Conservation (phyloP, 2,329 filamentous ascomycete species). For the Phaeosphaeria sp. region DNA sequence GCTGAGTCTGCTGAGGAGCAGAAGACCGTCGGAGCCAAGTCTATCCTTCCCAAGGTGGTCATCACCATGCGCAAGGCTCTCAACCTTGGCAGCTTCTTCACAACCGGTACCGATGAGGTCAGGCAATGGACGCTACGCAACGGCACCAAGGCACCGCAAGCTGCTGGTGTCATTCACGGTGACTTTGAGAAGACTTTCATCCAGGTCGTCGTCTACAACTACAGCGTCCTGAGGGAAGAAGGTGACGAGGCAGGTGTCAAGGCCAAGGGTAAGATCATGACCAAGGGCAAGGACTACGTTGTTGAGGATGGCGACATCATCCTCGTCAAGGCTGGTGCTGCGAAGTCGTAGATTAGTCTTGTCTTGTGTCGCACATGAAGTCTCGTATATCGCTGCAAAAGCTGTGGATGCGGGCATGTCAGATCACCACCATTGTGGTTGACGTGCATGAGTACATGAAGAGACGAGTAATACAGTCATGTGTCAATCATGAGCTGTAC, state of each 20-base stretch:
- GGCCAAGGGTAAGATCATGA: constrained; percentile 95
- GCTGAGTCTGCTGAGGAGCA: constrained; percentile 81
- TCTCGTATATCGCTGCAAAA: neutral
- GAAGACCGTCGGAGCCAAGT: constrained; percentile 86
- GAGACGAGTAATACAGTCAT: neutral
- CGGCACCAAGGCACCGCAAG: constrained; percentile 95
- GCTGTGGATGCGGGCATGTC: neutral
- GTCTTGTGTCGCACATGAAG: neutral
- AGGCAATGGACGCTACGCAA: constrained; percentile 97
- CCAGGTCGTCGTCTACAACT: constrained; percentile 95
- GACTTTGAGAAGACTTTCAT: constrained; percentile 99
- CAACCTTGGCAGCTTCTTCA: constrained; percentile 96
- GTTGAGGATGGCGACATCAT: constrained; percentile 83
- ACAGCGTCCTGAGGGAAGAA: constrained; percentile 76
- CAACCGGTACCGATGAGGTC: constrained; percentile 92
- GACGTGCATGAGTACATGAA: neutral
- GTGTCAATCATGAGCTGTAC: neutral
- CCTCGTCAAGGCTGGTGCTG: constrained; percentile 88
- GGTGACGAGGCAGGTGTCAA: constrained; percentile 89
- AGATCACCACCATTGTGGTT: neutral
- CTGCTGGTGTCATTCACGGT: constrained; percentile 95
- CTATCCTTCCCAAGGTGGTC: constrained; percentile 89
- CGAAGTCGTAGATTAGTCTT: constrained; percentile 64
- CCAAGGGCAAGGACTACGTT: constrained; percentile 97
- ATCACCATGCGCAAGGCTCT: constrained; percentile 90